Evolutionary conservation across 371 early-diverging fungal genomes (phyloP).

Genomic region (Entomophthora muscae): DNA sequence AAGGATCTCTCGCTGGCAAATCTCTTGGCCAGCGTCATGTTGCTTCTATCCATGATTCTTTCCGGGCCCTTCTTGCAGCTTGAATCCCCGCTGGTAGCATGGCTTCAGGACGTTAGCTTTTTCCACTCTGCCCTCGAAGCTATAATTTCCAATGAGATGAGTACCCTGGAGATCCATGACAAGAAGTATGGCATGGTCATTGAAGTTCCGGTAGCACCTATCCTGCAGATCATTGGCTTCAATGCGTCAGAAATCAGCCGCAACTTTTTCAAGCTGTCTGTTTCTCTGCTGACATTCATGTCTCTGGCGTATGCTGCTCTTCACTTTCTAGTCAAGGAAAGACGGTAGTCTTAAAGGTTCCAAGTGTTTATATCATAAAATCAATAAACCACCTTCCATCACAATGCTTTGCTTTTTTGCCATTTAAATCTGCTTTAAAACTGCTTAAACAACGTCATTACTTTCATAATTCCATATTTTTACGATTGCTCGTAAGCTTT

Average conservation of each 20-base stretch:
- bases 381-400: no score
- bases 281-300: conserved; percentile 40
- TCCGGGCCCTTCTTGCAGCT: conserved; percentile 78
- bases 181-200: conserved; percentile 64
- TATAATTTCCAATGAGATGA: conserved; percentile 67
- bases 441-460: no score
- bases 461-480: no score
- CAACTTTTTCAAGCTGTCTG: conserved; percentile 46
- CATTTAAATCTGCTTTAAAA: no score
- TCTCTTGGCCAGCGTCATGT: conserved; percentile 52
- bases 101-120: conserved; percentile 63
- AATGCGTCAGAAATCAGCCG: conserved; percentile 69
- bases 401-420: no score
- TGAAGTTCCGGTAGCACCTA: conserved; percentile 69
- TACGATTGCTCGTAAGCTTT: no score
- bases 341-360: conserved; percentile 35
- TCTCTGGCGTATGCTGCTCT: conserved; percentile 59
- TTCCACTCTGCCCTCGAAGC: conserved; percentile 85
- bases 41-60: conserved; percentile 81
- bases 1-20: conserved; percentile 61
- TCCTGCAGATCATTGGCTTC: conserved; percentile 81
- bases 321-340: conserved; percentile 66
- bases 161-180: conserved; percentile 55
- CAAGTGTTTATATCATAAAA: no score
- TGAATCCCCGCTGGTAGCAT: conserved; percentile 45